Base-by-base conservation (phyloP, 371 early-diverging fungal genomes). In the Apophysomyces variabilis region DNA sequence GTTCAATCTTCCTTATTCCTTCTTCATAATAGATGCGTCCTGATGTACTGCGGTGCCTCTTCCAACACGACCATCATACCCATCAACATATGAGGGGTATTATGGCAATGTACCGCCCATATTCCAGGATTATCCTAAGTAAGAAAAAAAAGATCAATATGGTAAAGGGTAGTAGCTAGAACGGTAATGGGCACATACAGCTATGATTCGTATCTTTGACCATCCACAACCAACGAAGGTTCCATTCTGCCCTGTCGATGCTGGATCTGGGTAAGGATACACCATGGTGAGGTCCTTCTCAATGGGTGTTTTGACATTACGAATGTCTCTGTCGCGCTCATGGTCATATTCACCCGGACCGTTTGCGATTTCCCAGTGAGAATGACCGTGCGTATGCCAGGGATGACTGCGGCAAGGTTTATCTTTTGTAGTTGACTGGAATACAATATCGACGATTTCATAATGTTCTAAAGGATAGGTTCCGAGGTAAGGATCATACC, bases 381-480 rank as follows among this genome's bases (percentile, higher is more conserved):
- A 79, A 35, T 82, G 82, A 5, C 82, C 82, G 36, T 82, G 82
- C 2, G 79, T 82, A 44, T 82, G 82, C 82, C 82, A 82, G 9
- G 79, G 82, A 66, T 82, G 82, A 43, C 68, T 72, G 9, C 78
- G 69, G 47, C 82, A 82, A 11, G 73, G 69, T 7, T 74, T 65
- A 6, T 73, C 74, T 21, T 38, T 38, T 39, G 75, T 69, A 0
- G 76, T 78, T 5, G 66, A 62, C 43, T 82, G 82, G 6, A 82
- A 61, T 8, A 82, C 77, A 43, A 82, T 57, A 43, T 82, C 82
- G 1, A 82, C 64, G 26, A 74, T 65, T 56, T 82, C 82, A 60
- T 71, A 69, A 38, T 74, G 59, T 0, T 56, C 41, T 7, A 82
- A 18, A 1, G 79, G 82, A 57, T 79, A 82, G 1, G 79, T 82